phyloP scores from a whole-genome alignment of 352 stramenopile species.

The Phytophthora hybrid region DNA sequence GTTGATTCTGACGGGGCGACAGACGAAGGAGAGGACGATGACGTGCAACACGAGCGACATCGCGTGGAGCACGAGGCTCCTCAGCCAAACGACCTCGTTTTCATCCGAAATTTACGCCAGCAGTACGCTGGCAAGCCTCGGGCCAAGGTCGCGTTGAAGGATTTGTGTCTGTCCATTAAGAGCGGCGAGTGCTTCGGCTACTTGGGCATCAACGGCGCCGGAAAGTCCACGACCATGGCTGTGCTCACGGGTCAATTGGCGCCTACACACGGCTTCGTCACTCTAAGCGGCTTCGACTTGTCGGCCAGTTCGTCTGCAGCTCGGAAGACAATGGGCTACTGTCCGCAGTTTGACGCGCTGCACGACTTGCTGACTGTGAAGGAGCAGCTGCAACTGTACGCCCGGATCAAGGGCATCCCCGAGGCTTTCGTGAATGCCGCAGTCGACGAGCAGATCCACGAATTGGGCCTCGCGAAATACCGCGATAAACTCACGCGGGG shows the following conservation, averaged over 20 bases:
- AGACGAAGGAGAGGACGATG: conserved; percentile 52
- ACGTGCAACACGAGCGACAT: conserved; percentile 50
- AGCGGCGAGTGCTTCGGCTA: conserved; percentile 88
- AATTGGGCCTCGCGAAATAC: conserved; percentile 65
- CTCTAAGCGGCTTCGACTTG: conserved; percentile 58
- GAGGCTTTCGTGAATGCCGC: conserved; percentile 39
- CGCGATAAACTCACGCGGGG: conserved; percentile 60
- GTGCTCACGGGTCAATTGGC: conserved; percentile 68
- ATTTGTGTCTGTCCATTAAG: conserved; percentile 79
- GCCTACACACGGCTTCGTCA: conserved; percentile 59
- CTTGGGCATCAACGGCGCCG: conserved; percentile 91
- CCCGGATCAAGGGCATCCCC: conserved; percentile 84
- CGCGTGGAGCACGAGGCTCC: conserved; percentile 35
- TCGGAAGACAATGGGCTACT: conserved; percentile 85
- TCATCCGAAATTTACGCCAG: conserved; percentile 60
- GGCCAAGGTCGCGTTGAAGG: conserved; percentile 64
- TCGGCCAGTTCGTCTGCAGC: conserved; percentile 38
- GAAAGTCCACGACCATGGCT: conserved; percentile 87
- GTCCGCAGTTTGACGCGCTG: conserved; percentile 95
- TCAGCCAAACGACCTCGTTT: conserved; percentile 36
- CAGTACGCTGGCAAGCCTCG: conserved; percentile 87
- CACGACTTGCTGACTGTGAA: conserved; percentile 93
- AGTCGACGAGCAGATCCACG: conserved; percentile 66
- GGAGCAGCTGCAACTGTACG: conserved; percentile 94
- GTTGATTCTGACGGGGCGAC: conserved; percentile 50